Evolutionary conservation across 2,329 filamentous ascomycete genomes (phyloP).

Genomic region (Phialophora macrospora): DNA sequence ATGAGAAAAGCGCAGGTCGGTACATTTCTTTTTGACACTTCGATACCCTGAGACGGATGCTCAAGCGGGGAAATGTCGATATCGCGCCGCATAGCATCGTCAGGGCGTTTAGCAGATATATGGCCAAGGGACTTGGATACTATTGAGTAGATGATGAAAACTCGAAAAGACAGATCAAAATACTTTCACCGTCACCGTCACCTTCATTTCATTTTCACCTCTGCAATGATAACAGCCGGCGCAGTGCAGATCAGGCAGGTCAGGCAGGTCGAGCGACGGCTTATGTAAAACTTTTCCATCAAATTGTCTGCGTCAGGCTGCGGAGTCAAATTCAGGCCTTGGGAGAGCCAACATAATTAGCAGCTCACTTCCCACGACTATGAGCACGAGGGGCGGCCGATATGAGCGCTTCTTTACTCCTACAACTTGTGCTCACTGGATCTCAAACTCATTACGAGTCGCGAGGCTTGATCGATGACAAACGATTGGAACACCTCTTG

Average conservation of each 20-base stretch:
- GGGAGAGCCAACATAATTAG: background rate
- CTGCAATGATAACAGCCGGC: background rate
- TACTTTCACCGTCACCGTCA: background rate
- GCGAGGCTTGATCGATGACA: conserved; percentile 63
- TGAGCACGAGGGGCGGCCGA: conserved; percentile 20
- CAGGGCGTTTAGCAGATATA: background rate
- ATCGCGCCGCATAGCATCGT: background rate
- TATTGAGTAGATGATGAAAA: background rate
- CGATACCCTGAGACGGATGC: background rate
- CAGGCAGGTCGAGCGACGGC: background rate
- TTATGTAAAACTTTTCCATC: background rate
- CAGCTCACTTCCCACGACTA: conserved; percentile 16
- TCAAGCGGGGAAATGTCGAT: conserved; percentile 1
- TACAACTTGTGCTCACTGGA: conserved; percentile 55
- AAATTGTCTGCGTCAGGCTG: conserved; percentile 11
- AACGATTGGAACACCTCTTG: conserved; percentile 62
- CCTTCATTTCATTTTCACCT: background rate
- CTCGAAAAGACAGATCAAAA: background rate
- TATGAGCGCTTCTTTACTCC: conserved; percentile 44
- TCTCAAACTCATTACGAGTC: conserved; percentile 64
- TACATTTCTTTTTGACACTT: background rate
- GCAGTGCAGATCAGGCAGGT: background rate
- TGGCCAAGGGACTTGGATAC: background rate
- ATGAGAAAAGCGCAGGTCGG: background rate
- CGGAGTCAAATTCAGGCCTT: conserved; percentile 10